Evolutionary conservation across 805 yeast genomes (phyloP).

Genomic region (Kluyveromyces aestuarii): DNA sequence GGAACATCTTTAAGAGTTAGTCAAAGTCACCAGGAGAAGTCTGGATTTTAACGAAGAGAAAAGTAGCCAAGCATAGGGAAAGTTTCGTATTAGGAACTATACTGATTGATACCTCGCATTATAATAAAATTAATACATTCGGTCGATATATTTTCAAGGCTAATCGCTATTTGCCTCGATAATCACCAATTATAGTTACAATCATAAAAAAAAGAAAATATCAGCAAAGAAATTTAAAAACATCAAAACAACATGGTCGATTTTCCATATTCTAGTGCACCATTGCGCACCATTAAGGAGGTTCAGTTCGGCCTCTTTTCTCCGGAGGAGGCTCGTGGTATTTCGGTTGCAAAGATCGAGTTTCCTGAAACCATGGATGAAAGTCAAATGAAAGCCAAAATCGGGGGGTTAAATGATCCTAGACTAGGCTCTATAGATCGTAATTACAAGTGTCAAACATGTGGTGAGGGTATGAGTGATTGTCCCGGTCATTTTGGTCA

Average conservation of each 20-base stretch:
- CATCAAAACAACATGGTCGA: slow-evolving; percentile 29
- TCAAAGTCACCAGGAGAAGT: background rate
- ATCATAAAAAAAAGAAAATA: slow-evolving; percentile 1
- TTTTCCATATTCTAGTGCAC: slow-evolving; percentile 96
- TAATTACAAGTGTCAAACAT: slow-evolving; percentile 95
- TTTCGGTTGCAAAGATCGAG: slow-evolving; percentile 95
- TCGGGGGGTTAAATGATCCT: slow-evolving; percentile 96
- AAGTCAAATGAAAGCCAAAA: slow-evolving; percentile 86
- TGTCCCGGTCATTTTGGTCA: slow-evolving; percentile 99
- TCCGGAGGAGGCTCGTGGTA: slow-evolving; percentile 95
- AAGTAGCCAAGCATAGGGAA: too few relatives aligned
- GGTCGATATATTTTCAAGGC: background rate
- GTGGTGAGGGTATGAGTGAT: slow-evolving; percentile 98
- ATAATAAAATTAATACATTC: background rate
- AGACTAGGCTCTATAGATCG: slow-evolving; percentile 95
- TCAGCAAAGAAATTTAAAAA: slow-evolving; percentile 3
- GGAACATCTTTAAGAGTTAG: background rate
- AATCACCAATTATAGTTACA: background rate
- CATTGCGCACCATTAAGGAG: slow-evolving; percentile 93
- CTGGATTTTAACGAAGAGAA: background rate
- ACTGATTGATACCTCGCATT: background rate
- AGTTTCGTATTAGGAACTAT: background rate
- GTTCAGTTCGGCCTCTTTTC: slow-evolving; percentile 97
- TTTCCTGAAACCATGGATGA: slow-evolving; percentile 99
- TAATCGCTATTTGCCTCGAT: background rate